A percentile compares a stretch with the other conserved stretches of the same genome.
phyloP scores from a whole-genome alignment of 192 early-diverging fungal species.

The Backusella macrospora region DNA sequence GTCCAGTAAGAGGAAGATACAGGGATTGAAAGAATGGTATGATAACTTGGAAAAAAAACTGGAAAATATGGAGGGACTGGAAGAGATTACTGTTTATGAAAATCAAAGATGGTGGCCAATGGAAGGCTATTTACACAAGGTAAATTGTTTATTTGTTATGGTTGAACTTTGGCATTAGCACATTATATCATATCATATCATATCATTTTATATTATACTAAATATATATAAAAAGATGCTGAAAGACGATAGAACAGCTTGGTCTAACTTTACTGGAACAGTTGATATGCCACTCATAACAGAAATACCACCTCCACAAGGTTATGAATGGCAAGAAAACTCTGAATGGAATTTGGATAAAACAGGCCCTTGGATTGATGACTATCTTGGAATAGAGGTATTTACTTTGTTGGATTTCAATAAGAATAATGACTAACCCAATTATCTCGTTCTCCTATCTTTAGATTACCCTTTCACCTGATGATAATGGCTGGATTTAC shows the following conservation, averaged over 20 bases:
- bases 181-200: not conserved
- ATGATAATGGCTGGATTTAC: constrained; percentile 49
- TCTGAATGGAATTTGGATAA: constrained; percentile 37
- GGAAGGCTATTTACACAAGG: not conserved
- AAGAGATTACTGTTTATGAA: constrained; percentile 37
- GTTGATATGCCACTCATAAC: constrained; percentile 16
- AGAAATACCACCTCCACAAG: constrained; percentile 28
- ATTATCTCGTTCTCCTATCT: not conserved
- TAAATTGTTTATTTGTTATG: not conserved
- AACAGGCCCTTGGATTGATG: constrained; percentile 41
- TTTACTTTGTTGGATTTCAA: not conserved
- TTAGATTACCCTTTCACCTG: constrained; percentile 32
- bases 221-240: constrained; percentile 18
- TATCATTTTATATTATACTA: not conserved
- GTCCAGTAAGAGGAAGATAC: not conserved
- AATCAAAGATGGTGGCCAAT: constrained; percentile 19
- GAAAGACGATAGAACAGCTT: constrained; percentile 30
- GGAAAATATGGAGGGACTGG: not conserved
- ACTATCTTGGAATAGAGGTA: constrained; percentile 35
- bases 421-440: not conserved
- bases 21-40: constrained; percentile 15
- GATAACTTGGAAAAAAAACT: not conserved
- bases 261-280: constrained; percentile 38
- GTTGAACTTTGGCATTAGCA: not conserved
- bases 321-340: constrained; percentile 40